Conservation (phyloP, 768 basidiomycete species). For the Calocera viscosa region DNA sequence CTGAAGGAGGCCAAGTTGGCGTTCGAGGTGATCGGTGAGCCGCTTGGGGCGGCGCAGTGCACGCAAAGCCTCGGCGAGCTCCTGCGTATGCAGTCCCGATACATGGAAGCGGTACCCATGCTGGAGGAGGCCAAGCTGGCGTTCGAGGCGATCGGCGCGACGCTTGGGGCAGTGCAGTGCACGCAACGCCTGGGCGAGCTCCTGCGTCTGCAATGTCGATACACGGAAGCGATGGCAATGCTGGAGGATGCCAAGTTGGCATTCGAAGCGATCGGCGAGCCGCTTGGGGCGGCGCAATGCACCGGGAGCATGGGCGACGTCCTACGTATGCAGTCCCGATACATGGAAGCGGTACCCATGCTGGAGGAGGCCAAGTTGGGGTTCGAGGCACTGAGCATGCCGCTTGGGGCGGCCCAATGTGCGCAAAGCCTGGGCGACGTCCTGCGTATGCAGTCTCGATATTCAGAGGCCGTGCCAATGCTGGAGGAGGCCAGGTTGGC, state of each 20-base stretch:
- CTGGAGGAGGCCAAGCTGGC: background rate
- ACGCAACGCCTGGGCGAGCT: background rate
- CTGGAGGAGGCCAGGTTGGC: too few species aligned
- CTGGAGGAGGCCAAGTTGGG: background rate
- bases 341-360: background rate
- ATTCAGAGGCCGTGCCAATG: too few species aligned
- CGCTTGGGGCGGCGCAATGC: background rate
- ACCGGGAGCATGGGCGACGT: background rate
- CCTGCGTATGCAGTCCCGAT: background rate
- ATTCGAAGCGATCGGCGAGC: background rate
- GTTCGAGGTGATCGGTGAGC: background rate
- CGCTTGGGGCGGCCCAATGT: background rate
- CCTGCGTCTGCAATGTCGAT: background rate
- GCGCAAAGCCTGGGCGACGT: background rate
- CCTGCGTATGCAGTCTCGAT: too few species aligned
- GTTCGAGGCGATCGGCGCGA: background rate
- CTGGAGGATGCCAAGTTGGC: background rate
- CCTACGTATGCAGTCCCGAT: background rate
- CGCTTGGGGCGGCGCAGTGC: background rate
- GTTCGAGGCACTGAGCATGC: background rate
- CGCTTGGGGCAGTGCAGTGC: background rate
- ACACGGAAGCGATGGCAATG: background rate
- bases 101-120: background rate
- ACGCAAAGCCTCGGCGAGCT: background rate
- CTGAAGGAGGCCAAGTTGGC: background rate